Base-by-base conservation (phyloP, 306 rosid species). In the Calophaca sinica region DNA sequence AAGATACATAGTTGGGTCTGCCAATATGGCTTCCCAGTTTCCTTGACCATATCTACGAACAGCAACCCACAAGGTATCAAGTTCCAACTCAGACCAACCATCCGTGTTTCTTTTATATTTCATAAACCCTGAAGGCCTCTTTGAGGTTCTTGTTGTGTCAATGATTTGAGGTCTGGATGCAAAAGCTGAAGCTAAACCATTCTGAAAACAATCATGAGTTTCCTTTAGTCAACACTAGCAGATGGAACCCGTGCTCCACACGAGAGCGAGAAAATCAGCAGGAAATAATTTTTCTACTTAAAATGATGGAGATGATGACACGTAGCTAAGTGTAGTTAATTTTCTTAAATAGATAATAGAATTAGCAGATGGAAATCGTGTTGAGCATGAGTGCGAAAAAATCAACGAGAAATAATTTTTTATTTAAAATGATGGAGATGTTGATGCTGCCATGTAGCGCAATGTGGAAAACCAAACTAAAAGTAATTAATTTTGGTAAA, bases 61-160 rank as follows among this genome's bases (percentile, higher is more conserved):
- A 14, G 57, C 76, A 29, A 68, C 6, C 84, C 84, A 74, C 52
- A 80, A 26, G 9, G 44, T 50, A 68, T 74, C 76, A 3, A 80
- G 76, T 5, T 80, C 80, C 0, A 3, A 2, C 4, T 36, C 80
- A 0, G 76, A 13, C 84, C 84, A 80, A 2, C 1, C 29, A 60
- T 4, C 9, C 0, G 1, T 31, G 0, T 4, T 26, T 20, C 15
- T 12, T 12, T 38, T 63, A 6, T 14, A 1, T 57, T 57, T 63
- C n/a, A 63, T 45, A 33, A 10, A 52, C 0, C 65, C 73, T 2
- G 41, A 32, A 59, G 71, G 55, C 4, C 14, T 49, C 59, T 5
- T 14, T 32, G 9, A 12, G 12, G 15, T 6, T 51, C 38, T 3
- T 61, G 28, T 4, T 61, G 36, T 4, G 14, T 45, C 15, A 35